Percentiles rank a stretch among this genome's conserved stretches.
These are phyloP conservation scores for Phytophthora uliginosa DNA, from an alignment of 352 stramenopile species.

Conservation along the genomic window DNA sequence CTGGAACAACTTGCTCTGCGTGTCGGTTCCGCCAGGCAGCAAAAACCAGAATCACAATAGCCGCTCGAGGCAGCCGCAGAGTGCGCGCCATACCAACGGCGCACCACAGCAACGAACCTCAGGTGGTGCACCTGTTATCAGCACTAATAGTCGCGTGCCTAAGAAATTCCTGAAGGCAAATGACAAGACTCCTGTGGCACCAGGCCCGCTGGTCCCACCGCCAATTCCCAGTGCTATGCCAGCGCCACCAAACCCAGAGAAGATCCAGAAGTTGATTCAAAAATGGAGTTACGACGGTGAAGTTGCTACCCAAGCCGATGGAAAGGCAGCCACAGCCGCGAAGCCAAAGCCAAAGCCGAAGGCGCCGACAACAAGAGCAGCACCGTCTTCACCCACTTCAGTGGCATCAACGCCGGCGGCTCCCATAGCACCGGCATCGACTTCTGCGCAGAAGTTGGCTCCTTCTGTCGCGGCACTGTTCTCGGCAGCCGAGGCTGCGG, in stretches of 20 bases:
- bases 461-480: constrained; percentile 61
- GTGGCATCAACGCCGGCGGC: constrained; percentile 13
- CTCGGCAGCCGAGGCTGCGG: constrained; percentile 33
- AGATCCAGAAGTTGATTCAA: constrained; percentile 71
- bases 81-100: constrained; percentile 17
- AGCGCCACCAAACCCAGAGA: constrained; percentile 54
- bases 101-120: constrained; percentile 20
- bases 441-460: constrained; percentile 34
- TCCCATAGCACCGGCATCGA: constrained; percentile 5
- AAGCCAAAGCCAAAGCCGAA: constrained; percentile 2
- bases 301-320: constrained; percentile 22
- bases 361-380: neutral
- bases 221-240: constrained; percentile 50
- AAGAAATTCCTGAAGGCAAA: constrained; percentile 40
- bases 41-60: constrained; percentile 32
- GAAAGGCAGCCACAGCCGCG: constrained; percentile 1
- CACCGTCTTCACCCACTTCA: constrained; percentile 2
- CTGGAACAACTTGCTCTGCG: constrained; percentile 91
- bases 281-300: constrained; percentile 67
- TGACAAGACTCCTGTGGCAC: constrained; percentile 17
- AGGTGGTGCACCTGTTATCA: constrained; percentile 26
- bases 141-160: constrained; percentile 28
- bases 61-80: constrained; percentile 23
- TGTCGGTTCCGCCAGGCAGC: constrained; percentile 59
- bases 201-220: constrained; percentile 32